Percentiles rank a stretch among this genome's conserved stretches.
Conservation (phyloP, 768 basidiomycete species). For the Lentinula boryana region DNA sequence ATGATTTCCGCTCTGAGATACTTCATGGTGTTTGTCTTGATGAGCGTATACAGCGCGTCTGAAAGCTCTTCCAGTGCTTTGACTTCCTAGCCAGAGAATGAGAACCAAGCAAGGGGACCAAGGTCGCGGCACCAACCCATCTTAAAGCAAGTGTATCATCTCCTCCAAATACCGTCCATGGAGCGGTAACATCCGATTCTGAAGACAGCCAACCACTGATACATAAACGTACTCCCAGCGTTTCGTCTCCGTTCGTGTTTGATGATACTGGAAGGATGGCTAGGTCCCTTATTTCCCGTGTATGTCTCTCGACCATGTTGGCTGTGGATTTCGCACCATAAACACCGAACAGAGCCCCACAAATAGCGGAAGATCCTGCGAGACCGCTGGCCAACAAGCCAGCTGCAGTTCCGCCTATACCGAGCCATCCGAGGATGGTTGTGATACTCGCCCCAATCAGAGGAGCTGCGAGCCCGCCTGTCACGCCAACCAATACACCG, state of each 20-base stretch:
- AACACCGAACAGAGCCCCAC: slow-evolving; percentile 52
- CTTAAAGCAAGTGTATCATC: slow-evolving; percentile 52
- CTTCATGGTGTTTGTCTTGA: slow-evolving; percentile 44
- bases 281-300: slow-evolving; percentile 46
- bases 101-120: background rate
- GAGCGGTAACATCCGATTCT: slow-evolving; percentile 39
- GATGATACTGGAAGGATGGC: slow-evolving; percentile 38
- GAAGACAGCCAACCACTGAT: slow-evolving; percentile 49
- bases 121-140: slow-evolving; percentile 34
- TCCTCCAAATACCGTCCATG: slow-evolving; percentile 45
- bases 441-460: slow-evolving; percentile 49
- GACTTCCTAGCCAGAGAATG: slow-evolving; percentile 36
- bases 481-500: slow-evolving; percentile 48
- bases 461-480: slow-evolving; percentile 56
- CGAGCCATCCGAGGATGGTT: slow-evolving; percentile 42
- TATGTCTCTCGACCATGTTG: slow-evolving; percentile 43
- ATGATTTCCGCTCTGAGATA: slow-evolving; percentile 44
- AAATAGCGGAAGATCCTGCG: slow-evolving; percentile 49
- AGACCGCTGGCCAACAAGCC: slow-evolving; percentile 47
- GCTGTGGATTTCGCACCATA: slow-evolving; percentile 48
- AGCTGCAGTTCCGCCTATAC: slow-evolving; percentile 46
- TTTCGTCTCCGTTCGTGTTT: slow-evolving; percentile 29
- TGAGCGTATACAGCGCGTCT: slow-evolving; percentile 34
- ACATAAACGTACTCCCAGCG: slow-evolving; percentile 46
- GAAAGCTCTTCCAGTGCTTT: slow-evolving; percentile 46